These are phyloP conservation scores for Yamadazyma triangularis DNA, from an alignment of 1,139 yeast genomes.

Conservation along the genomic window DNA sequence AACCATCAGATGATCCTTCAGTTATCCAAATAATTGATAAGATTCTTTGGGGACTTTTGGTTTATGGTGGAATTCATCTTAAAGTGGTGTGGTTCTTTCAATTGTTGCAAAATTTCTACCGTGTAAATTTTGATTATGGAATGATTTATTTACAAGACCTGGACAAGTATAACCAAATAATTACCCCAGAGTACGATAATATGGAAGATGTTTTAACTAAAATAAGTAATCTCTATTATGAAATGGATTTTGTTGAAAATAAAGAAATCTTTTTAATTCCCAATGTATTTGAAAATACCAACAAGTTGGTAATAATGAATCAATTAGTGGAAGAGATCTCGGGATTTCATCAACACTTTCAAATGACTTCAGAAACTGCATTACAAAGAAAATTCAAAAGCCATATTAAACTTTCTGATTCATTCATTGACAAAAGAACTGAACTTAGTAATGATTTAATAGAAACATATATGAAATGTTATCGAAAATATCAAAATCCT, in stretches of 20 bases:
- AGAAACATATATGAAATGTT: slow-evolving; percentile 18
- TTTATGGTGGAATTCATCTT: slow-evolving; percentile 42
- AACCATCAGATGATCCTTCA: slow-evolving; percentile 32
- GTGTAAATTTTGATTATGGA: slow-evolving; percentile 18
- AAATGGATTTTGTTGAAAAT: slow-evolving; percentile 7
- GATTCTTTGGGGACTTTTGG: slow-evolving; percentile 34
- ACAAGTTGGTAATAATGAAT: slow-evolving; percentile 14
- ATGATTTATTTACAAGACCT: slow-evolving; percentile 14
- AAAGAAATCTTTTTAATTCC: slow-evolving; percentile 20
- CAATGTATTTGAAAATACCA: slow-evolving; percentile 13
- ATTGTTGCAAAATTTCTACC: slow-evolving; percentile 17
- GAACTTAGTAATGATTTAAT: slow-evolving; percentile 17
- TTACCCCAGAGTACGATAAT: slow-evolving; percentile 10
- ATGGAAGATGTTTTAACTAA: slow-evolving; percentile 17
- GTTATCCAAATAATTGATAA: slow-evolving; percentile 26
- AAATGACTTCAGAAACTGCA: slow-evolving; percentile 11
- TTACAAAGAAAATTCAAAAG: slow-evolving; percentile 15
- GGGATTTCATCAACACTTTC: background rate
- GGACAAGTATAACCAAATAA: slow-evolving; percentile 13
- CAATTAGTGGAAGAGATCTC: slow-evolving; percentile 17
- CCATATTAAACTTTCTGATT: slow-evolving; percentile 14
- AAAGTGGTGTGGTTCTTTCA: slow-evolving; percentile 37
- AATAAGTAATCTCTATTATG: slow-evolving; percentile 9
- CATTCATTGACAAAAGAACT: slow-evolving; percentile 10
- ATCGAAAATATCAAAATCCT: background rate